Conservation (phyloP, 1,284 basidiomycete genomes). For the Boletus hoseneyae region DNA sequence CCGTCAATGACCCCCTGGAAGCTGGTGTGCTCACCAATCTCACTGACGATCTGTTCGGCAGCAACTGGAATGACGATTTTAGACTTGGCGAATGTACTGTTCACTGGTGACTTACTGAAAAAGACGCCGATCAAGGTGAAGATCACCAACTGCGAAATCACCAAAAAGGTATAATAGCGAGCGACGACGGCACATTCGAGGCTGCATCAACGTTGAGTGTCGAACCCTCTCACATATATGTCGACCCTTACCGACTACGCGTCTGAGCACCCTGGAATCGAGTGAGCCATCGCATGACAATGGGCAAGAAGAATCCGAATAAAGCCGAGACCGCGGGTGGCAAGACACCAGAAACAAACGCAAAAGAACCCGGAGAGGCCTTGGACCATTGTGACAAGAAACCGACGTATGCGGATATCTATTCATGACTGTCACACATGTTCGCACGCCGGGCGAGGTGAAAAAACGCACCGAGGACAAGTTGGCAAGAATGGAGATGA, state of each 20-base stretch:
- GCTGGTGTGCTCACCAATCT: conserved; percentile 67
- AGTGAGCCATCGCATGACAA: conserved; percentile 82
- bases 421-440: conserved; percentile 9
- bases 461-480: conserved; percentile 60
- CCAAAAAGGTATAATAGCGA: conserved; percentile 88
- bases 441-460: neutral
- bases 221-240: neutral
- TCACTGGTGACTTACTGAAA: conserved; percentile 61
- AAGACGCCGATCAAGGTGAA: conserved; percentile 89
- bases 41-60: conserved; percentile 61
- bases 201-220: conserved; percentile 30
- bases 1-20: conserved; percentile 64
- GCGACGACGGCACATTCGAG: conserved; percentile 88
- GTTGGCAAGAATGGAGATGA: conserved; percentile 81
- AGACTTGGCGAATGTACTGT: neutral
- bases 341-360: conserved; percentile 81
- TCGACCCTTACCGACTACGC: conserved; percentile 39
- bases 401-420: conserved; percentile 65
- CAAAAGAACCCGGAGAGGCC: conserved; percentile 60
- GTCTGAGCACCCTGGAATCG: conserved; percentile 80
- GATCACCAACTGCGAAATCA: conserved; percentile 86
- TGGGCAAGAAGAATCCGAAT: conserved; percentile 87
- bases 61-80: conserved; percentile 28
- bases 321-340: conserved; percentile 84
- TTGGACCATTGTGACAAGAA: conserved; percentile 71